These are phyloP conservation scores for Alternaria metachromatica DNA, from an alignment of 2,329 filamentous ascomycete species.

Conservation along the genomic window DNA sequence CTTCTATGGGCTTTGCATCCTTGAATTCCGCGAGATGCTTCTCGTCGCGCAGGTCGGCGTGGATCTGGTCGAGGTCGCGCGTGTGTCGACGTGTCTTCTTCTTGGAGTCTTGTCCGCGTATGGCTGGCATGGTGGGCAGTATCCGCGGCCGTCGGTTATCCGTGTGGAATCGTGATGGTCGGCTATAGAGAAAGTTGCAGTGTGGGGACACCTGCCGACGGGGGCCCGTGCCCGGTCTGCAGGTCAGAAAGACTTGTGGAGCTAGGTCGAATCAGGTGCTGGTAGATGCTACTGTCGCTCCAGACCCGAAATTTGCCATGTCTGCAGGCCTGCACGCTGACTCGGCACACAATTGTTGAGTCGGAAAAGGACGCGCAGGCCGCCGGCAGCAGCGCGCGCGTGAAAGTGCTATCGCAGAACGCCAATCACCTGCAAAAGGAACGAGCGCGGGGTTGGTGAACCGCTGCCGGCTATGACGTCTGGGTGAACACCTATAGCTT, in stretches of 20 bases:
- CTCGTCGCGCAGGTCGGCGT: constrained; percentile 77
- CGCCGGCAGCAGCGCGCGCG: background rate
- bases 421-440: constrained; percentile 9
- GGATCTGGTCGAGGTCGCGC: constrained; percentile 92
- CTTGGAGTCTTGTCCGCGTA: constrained; percentile 57
- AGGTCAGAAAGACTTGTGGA: constrained; percentile 33
- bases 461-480: constrained; percentile 14
- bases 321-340: constrained; percentile 34
- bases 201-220: constrained; percentile 18
- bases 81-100: constrained; percentile 56
- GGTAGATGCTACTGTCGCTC: constrained; percentile 8
- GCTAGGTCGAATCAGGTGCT: constrained; percentile 5
- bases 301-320: constrained; percentile 12
- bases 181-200: constrained; percentile 31
- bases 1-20: constrained; percentile 78
- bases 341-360: constrained; percentile 17
- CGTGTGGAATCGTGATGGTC: constrained; percentile 29
- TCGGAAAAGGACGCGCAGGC: constrained; percentile 9
- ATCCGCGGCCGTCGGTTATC: constrained; percentile 39
- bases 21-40: constrained; percentile 83
- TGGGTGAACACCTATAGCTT: constrained; percentile 2
- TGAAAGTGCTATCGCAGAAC: background rate
- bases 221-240: constrained; percentile 31
- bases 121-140: constrained; percentile 55
- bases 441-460: constrained; percentile 11